A percentile compares a stretch with the other conserved stretches of the same genome.
Evolutionary conservation across 2,329 filamentous ascomycete genomes (phyloP).

Genomic region (Penicillium sp.): DNA sequence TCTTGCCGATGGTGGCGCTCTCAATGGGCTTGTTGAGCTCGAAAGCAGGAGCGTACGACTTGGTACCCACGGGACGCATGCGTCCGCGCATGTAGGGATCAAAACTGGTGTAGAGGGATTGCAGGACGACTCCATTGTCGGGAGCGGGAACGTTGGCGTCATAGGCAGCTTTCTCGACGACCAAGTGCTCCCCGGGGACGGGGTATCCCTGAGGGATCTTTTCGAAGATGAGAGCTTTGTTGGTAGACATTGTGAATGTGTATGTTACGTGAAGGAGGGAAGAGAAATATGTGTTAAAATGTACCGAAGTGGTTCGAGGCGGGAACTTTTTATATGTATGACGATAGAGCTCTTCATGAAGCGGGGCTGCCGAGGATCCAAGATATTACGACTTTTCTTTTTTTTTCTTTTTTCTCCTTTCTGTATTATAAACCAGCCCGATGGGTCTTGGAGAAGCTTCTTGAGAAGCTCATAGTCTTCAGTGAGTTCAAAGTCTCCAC

Average conservation of each 20-base stretch:
- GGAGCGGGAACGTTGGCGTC: constrained; percentile 59
- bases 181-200: constrained; percentile 68
- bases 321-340: constrained; percentile 12
- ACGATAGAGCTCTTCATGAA: constrained; percentile 6
- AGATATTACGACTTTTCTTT: neutral
- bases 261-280: neutral
- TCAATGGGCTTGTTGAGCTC: constrained; percentile 61
- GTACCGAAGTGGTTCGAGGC: neutral
- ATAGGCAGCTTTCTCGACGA: constrained; percentile 64
- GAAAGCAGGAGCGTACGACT: constrained; percentile 69
- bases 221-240: constrained; percentile 76
- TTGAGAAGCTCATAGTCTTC: constrained; percentile 21
- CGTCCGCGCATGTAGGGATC: constrained; percentile 82
- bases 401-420: neutral
- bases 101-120: constrained; percentile 72
- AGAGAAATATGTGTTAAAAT: neutral
- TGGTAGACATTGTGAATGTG: constrained; percentile 41
- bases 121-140: constrained; percentile 65
- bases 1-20: constrained; percentile 64
- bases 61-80: constrained; percentile 64
- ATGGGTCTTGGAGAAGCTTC: constrained; percentile 27
- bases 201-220: constrained; percentile 65
- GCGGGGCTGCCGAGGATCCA: constrained; percentile 26
- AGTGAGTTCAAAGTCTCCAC: constrained; percentile 18
- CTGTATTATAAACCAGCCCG: constrained; percentile 25